phyloP scores from a whole-genome alignment of 2,329 filamentous ascomycete species.

The Aspergillus floridensis region DNA sequence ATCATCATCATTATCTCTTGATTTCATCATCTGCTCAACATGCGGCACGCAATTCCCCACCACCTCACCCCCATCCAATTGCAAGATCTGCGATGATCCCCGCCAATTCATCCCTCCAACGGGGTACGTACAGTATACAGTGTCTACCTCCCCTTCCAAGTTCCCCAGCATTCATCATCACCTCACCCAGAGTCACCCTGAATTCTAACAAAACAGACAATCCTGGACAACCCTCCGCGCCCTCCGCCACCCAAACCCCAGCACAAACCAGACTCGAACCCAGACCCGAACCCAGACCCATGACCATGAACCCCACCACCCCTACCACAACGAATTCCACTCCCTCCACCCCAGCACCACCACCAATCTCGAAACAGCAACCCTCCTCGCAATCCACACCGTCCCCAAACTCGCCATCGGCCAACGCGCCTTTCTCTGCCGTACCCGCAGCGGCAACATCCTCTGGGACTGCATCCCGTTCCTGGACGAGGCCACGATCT shows the following conservation, averaged over 20 bases:
- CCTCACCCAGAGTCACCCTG: no score
- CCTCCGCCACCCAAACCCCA: constrained; percentile 14
- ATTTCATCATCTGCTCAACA: constrained; percentile 28
- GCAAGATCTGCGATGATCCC: constrained; percentile 33
- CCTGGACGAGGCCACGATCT: constrained; percentile 63
- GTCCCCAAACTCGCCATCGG: constrained; percentile 67
- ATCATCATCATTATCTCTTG: constrained; percentile 16
- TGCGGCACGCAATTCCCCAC: constrained; percentile 27
- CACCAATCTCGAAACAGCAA: constrained; percentile 18
- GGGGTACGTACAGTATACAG: constrained; percentile 17
- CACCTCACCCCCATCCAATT: constrained; percentile 19
- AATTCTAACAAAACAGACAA: constrained; percentile 16
- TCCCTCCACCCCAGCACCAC: constrained; percentile 3
- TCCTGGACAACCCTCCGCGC: constrained; percentile 29
- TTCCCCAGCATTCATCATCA: no score
- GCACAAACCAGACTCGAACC: no score
- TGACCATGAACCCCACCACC: no score
- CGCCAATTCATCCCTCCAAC: constrained; percentile 29
- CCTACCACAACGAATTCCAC: no score
- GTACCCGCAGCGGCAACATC: constrained; percentile 65
- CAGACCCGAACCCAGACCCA: no score
- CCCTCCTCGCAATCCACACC: constrained; percentile 30
- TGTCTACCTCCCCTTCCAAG: neutral
- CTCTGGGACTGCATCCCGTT: constrained; percentile 77
- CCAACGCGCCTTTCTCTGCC: constrained; percentile 68